Base-by-base conservation (phyloP, 1,284 basidiomycete genomes). In the Heimioporus retisporus region DNA sequence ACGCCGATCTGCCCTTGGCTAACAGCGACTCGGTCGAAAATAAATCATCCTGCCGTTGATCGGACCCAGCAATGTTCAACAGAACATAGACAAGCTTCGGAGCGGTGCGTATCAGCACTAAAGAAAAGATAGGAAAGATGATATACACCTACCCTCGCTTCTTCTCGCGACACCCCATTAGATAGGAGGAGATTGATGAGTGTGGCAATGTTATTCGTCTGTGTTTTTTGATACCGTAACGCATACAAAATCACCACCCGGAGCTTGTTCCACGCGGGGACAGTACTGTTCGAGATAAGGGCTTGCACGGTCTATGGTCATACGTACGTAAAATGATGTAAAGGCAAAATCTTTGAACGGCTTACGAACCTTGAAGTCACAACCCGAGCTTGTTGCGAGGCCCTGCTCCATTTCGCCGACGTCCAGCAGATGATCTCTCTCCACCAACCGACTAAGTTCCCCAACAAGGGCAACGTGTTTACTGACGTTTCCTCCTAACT, bases 391-490 rank as follows among this genome's bases (percentile, higher is more conserved):
- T 51, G 95, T 95, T 4, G 97, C 97, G 63, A 99, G 85, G 51
- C 96, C 96, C 81, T 99, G 98, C 79, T 99, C 98, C 19, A 99
- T 88, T 83, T 99, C 98, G 46, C 95, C 95, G 2, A 98, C 89
- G 65, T 96, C 94, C 55, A 99, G 82, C 60, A 98, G 80, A 75
- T 93, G 94, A 75, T 97, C 93, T 68, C 91, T 85, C 60, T 93
- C 94, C 25, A 99, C 96, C 51, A 98, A 80, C 66, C 96, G 85
- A 76, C 96, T 98, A 67, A 99, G 86, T 80, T 99, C 98, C 48
- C 97, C 97, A 1, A 99, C 96, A 16, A 99, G 82, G 13, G 97
- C 94, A 28, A 99, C 98, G 76, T 99, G 98, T 81, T 99, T 99
- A 81, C 94, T 96, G 43, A 99, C 98, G 79, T 99, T 99, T 28